Base-by-base conservation (phyloP, 805 yeast species). In the Barnettozyma sucrosica region DNA sequence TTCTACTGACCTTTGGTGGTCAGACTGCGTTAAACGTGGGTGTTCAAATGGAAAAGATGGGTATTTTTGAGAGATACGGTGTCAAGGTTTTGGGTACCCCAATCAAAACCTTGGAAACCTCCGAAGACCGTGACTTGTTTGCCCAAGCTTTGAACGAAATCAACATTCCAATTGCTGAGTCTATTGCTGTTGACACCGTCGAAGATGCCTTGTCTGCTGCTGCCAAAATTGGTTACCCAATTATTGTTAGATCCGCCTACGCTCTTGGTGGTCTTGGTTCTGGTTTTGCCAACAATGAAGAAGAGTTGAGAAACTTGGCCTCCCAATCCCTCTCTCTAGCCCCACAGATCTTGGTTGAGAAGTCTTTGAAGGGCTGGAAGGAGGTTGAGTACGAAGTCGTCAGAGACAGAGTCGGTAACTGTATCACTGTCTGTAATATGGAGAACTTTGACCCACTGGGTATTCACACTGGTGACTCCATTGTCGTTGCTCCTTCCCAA, bases 401-500 rank as follows among this genome's bases (percentile, higher is more conserved):
- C 48, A 85, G 99, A 66, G 99, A 92, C 73, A 79, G 93, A 55
- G 93, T 85, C 48, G 97, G 85, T 57, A 92, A 92, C 79, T 92
- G 99, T 78, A 92, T 92, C 66, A 92, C 99, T 39, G 99, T 92
- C 46, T 92, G 99, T 77, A 92, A 92, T 71, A 92, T 92, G 99
- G 99, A 92, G 73, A 92, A 92, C 75, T 92, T 92, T 59, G 99
- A 92, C 70, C 99, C 99, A 39, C 79, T 92, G 58, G 99, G 99
- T 59, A 85, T 92, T 61, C 99, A 92, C 72, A 92, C 99, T 48
- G 99, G 99, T 74, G 99, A 92, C 68, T 93, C 99, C 37, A 93
- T 92, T 61, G 99, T 92, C 43, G 97, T 93, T 63, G 99, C 99
- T 47, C 99, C 99, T 43, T 89, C 97, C 38, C 99, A 92, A 71